These are phyloP conservation scores for Suillus spraguei DNA, from an alignment of 768 basidiomycete species.

Conservation along the genomic window DNA sequence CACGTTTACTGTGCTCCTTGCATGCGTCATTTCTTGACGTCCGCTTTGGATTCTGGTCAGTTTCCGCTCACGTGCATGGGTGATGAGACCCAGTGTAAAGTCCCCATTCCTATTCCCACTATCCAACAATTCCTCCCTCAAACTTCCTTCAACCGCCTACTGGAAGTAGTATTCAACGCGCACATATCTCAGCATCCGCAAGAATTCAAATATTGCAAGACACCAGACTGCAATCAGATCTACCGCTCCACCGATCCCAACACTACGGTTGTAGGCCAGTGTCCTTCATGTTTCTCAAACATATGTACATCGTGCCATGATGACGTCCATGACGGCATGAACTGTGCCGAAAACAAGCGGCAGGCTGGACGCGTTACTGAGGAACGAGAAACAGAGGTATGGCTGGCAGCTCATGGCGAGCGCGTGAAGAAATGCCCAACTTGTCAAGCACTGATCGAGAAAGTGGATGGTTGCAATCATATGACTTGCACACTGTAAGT, in stretches of 20 bases:
- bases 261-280: constrained; percentile 45
- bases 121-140: constrained; percentile 54
- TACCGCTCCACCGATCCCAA: constrained; percentile 57
- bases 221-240: constrained; percentile 74
- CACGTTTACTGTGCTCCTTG: constrained; percentile 71
- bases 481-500: constrained; percentile 58
- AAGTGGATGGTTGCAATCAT: constrained; percentile 76
- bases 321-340: constrained; percentile 62
- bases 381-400: constrained; percentile 53
- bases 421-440: constrained; percentile 73
- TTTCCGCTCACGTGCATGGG: constrained; percentile 76
- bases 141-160: constrained; percentile 54
- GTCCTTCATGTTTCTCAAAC: constrained; percentile 65
- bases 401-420: constrained; percentile 54
- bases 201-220: constrained; percentile 75
- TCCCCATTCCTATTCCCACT: constrained; percentile 51
- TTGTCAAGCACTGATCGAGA: constrained; percentile 71
- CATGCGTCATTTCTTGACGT: constrained; percentile 54
- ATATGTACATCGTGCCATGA: constrained; percentile 67
- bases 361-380: constrained; percentile 41
- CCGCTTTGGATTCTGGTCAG: constrained; percentile 53
- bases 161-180: constrained; percentile 56
- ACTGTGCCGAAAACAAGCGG: constrained; percentile 48
- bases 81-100: constrained; percentile 57
- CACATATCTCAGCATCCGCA: constrained; percentile 58